Evolutionary conservation across 805 yeast genomes (phyloP).

Genomic region (Lachancea meyersii): DNA sequence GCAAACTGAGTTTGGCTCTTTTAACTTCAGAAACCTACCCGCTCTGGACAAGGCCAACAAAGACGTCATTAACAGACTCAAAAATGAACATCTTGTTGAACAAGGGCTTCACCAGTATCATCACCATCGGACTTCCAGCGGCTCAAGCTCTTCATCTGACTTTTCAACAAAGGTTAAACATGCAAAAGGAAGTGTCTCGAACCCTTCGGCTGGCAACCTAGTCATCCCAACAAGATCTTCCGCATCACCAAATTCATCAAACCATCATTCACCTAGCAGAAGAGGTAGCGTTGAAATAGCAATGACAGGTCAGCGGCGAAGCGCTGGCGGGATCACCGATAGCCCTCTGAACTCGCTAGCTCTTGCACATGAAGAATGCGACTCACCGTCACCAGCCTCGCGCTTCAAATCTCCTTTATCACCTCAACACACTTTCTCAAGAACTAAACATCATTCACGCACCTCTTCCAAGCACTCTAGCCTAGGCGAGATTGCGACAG

Average conservation of each 20-base stretch:
- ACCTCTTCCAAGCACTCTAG: constrained; percentile 18
- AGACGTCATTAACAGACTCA: constrained; percentile 81
- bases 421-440: constrained; percentile 20
- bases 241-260: constrained; percentile 19
- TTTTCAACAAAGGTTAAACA: constrained; percentile 13
- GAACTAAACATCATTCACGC: constrained; percentile 44
- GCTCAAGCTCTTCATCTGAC: constrained; percentile 37
- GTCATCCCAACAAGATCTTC: constrained; percentile 18
- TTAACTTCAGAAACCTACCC: constrained; percentile 80
- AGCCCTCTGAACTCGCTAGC: constrained; percentile 1
- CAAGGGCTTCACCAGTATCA: constrained; percentile 11
- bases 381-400: constrained; percentile 10
- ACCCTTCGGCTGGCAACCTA: constrained; percentile 18
- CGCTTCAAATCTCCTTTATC: constrained; percentile 29
- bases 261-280: constrained; percentile 23
- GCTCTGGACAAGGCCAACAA: constrained; percentile 91
- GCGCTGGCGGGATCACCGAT: not conserved
- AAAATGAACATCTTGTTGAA: constrained; percentile 64
- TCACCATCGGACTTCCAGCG: constrained; percentile 31
- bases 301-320: constrained; percentile 14
- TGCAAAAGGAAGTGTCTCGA: constrained; percentile 14
- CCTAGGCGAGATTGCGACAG: constrained; percentile 19
- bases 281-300: constrained; percentile 17
- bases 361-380: not conserved
- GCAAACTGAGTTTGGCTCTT: constrained; percentile 80